Percentiles rank a stretch among this genome's conserved stretches.
phyloP scores from a whole-genome alignment of 1,139 yeast genomes.

The Lodderomyces orthopsilosis region DNA sequence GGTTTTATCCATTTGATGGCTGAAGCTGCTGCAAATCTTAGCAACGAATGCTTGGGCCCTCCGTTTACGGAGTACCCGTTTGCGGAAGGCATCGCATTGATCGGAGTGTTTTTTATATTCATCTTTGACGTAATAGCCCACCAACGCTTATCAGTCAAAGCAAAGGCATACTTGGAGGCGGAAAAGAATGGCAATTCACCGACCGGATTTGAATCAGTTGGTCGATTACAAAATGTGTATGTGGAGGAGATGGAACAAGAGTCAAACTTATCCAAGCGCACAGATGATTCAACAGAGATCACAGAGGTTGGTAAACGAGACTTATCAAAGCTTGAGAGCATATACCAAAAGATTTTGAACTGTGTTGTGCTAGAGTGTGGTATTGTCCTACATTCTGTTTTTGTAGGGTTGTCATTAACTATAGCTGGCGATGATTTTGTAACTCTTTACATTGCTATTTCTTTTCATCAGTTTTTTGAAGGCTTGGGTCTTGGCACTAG shows the following conservation, averaged over 20 bases:
- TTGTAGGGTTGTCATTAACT: conserved; percentile 38
- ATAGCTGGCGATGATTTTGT: conserved; percentile 37
- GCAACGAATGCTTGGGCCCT: conserved; percentile 29
- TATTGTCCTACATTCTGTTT: conserved; percentile 38
- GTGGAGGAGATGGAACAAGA: neutral
- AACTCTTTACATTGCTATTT: conserved; percentile 34
- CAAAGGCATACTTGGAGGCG: neutral
- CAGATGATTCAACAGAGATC: conserved; percentile 19
- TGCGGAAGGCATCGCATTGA: conserved; percentile 32
- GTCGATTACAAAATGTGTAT: neutral
- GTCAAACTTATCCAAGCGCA: conserved; percentile 9
- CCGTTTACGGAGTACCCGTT: conserved; percentile 30
- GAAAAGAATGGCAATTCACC: conserved; percentile 9
- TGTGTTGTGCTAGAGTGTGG: conserved; percentile 37
- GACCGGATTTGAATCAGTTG: neutral
- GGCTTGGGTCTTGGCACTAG: conserved; percentile 42
- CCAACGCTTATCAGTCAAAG: conserved; percentile 16
- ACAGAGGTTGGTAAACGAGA: conserved; percentile 29
- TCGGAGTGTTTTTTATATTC: conserved; percentile 32
- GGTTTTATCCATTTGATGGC: conserved; percentile 34
- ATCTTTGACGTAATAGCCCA: conserved; percentile 28
- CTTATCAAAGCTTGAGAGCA: conserved; percentile 5
- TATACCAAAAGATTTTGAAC: conserved; percentile 19
- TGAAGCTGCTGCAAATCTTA: conserved; percentile 24
- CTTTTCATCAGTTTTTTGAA: conserved; percentile 42